A percentile compares a stretch with the other conserved stretches of the same genome.
These are phyloP conservation scores for Gossypium rotundifolium DNA, from an alignment of 345 rosid genomes.

Conservation along the genomic window DNA sequence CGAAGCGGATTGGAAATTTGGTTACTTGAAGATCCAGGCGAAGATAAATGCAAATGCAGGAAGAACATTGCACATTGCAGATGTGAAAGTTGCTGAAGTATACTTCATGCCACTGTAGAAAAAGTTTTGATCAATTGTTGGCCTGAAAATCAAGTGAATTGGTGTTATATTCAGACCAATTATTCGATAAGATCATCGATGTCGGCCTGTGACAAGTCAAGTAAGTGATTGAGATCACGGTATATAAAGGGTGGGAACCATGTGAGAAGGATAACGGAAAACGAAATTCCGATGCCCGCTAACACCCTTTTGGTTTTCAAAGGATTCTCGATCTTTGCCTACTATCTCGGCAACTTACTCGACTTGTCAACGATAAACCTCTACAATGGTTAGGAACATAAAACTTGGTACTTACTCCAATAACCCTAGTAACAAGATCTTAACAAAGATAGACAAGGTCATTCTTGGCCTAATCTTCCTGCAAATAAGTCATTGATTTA, in stretches of 20 bases:
- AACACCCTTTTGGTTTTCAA: neutral
- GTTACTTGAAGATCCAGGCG: slow-evolving; percentile 78
- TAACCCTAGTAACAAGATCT: slow-evolving; percentile 34
- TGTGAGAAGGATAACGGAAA: neutral
- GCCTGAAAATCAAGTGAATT: slow-evolving; percentile 30
- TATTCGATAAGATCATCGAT: neutral
- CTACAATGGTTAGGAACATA: neutral
- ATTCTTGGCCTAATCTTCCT: slow-evolving; percentile 81
- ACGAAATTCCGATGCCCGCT: neutral
- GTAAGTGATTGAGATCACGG: neutral
- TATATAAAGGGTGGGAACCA: neutral
- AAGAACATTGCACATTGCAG: slow-evolving; percentile 71
- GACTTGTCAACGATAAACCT: neutral
- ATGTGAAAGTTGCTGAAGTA: slow-evolving; percentile 75
- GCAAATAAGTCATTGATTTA: slow-evolving; percentile 1
- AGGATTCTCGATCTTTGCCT: neutral
- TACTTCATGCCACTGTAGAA: slow-evolving; percentile 78
- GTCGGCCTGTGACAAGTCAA: neutral
- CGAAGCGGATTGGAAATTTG: neutral
- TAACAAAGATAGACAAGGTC: slow-evolving; percentile 54
- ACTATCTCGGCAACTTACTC: neutral
- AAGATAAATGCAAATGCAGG: slow-evolving; percentile 83
- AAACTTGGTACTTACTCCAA: slow-evolving; percentile 12
- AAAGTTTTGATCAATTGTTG: slow-evolving; percentile 57
- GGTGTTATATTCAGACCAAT: neutral